Conservation (phyloP, 2,329 filamentous ascomycete genomes). For the Stylonectria norvegica region DNA sequence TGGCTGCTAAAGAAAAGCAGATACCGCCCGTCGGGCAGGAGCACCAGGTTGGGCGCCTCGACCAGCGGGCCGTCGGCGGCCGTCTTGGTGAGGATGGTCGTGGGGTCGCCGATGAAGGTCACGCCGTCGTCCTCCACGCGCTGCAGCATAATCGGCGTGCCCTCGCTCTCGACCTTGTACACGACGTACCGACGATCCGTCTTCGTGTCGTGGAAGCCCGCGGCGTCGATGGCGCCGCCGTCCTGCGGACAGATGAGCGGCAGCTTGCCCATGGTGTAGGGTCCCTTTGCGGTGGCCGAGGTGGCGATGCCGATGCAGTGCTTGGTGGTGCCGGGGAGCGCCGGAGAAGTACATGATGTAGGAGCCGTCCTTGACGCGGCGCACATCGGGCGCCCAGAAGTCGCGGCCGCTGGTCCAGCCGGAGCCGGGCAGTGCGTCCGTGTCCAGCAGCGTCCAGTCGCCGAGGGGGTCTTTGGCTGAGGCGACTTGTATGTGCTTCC, state of each 20-base stretch:
- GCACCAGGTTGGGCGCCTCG: constrained; percentile 57
- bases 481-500: constrained; percentile 52
- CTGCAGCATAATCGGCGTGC: constrained; percentile 58
- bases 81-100: constrained; percentile 45
- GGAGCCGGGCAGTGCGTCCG: constrained; percentile 53
- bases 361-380: constrained; percentile 43
- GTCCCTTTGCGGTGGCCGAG: constrained; percentile 45
- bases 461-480: constrained; percentile 44
- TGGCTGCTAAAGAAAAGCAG: constrained; percentile 61
- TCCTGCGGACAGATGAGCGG: constrained; percentile 52
- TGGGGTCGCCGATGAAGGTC: constrained; percentile 48
- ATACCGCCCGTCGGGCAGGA: constrained; percentile 47
- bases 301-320: constrained; percentile 60
- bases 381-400: constrained; percentile 62
- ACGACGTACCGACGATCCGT: constrained; percentile 54
- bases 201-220: constrained; percentile 54
- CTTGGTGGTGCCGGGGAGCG: constrained; percentile 32
- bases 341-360: constrained; percentile 62
- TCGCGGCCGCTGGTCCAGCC: constrained; percentile 52
- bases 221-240: constrained; percentile 62
- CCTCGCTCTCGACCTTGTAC: constrained; percentile 67
- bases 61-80: constrained; percentile 51
- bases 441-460: constrained; percentile 45
- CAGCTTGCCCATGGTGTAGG: constrained; percentile 45
- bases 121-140: constrained; percentile 48